Base-by-base conservation (phyloP, 371 early-diverging fungal genomes). In the Funneliformis caledonium region DNA sequence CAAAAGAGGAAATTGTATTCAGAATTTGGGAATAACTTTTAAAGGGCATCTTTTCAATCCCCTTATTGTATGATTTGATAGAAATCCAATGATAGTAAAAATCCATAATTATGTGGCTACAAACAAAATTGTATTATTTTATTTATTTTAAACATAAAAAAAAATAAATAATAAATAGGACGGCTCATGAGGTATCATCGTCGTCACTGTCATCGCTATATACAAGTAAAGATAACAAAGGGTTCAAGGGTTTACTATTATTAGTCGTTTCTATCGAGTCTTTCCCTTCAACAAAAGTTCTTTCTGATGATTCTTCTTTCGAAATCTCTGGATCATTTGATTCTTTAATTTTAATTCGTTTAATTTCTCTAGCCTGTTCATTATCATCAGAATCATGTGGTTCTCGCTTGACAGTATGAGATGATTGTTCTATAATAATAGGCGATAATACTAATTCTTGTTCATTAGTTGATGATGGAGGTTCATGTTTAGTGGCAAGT, bases 121-220 rank as follows among this genome's bases (percentile, higher is more conserved):
- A 26, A 26, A 26, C 26, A 26, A 26, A 26, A 26, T 26, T 26
- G 0, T 26, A 26, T 26, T 26, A 26, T 26, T 26, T 26, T 26
- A 26, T 26, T 26, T 26, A 26, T 26, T 26, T 26, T 26, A 26
- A 26, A 26, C 26, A 26, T 26, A 26, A 26, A 26, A 26, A 26
- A 26, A 26, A 47, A 7, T 47, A 47, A 10, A 9, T 10, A 47
- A 9, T 47, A 9, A 10, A 47, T 47, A 47, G 56, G n/a, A 5
- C 37, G 4, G 16, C 16, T 56, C 19, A 56, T 56, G 16, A 56
- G 19, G 19, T 16, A 0, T 73, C 42, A 1, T 73, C 73, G 52
- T 50, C 52, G 12, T 22, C 22, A 73, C 52, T 52, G 52, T 73
- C 22, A 14, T 73, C 73, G 52, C 33, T 52, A 73, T 73, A 73